A percentile compares a stretch with the other conserved stretches of the same genome.
phyloP scores from a whole-genome alignment of 2,329 filamentous ascomycete species.

The Aspergillus phoenicis region DNA sequence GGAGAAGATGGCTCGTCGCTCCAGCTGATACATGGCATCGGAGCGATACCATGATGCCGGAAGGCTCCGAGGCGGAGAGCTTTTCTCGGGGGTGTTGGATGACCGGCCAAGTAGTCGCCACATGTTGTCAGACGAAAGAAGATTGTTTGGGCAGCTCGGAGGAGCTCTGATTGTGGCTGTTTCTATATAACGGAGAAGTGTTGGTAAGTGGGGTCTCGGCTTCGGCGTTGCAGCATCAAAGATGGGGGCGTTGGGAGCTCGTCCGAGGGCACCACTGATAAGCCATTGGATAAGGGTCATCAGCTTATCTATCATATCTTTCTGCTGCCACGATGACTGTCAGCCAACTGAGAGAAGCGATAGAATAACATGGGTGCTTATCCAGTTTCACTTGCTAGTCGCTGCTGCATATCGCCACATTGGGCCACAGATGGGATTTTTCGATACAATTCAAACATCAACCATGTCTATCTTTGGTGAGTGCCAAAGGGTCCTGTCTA shows the following conservation, averaged over 20 bases:
- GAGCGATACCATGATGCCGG: constrained; percentile 33
- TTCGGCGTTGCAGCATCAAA: background rate
- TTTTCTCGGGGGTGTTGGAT: background rate
- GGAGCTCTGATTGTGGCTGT: background rate
- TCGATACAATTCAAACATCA: too few relatives aligned
- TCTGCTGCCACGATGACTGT: background rate
- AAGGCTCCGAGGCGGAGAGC: constrained; percentile 17
- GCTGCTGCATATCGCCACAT: too few relatives aligned
- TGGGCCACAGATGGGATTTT: too few relatives aligned
- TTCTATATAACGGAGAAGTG: background rate
- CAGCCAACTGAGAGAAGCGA: too few relatives aligned
- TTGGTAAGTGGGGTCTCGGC: background rate
- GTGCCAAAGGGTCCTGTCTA: background rate
- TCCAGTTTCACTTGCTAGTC: too few relatives aligned
- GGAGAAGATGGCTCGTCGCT: constrained; percentile 31
- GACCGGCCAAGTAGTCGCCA: constrained; percentile 10
- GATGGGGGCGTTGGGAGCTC: background rate
- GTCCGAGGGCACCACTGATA: background rate
- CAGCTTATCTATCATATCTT: background rate
- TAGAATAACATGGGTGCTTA: too few relatives aligned
- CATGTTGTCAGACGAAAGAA: background rate
- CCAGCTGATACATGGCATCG: constrained; percentile 28
- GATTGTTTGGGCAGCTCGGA: background rate
- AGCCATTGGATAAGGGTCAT: background rate
- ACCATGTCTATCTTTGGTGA: too few relatives aligned